phyloP scores from a whole-genome alignment of 108 stramenopile species.

The Chaetoceros muelleri region DNA sequence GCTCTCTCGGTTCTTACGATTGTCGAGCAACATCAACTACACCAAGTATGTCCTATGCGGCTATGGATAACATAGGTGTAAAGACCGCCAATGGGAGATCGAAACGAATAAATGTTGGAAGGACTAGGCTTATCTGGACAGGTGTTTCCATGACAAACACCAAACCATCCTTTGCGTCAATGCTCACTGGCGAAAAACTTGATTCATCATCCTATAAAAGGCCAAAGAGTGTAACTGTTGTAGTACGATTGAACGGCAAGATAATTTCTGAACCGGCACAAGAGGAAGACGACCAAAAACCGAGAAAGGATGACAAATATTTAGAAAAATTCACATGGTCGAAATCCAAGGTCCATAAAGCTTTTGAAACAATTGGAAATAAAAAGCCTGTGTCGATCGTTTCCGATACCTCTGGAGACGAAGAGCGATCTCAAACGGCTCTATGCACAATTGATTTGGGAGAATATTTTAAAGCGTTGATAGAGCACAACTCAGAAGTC shows the following conservation, averaged over 20 bases:
- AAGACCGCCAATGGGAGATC: background rate
- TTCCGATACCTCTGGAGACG: background rate
- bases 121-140: background rate
- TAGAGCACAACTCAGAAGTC: background rate
- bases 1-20: background rate
- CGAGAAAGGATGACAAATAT: background rate
- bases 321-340: background rate
- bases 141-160: background rate
- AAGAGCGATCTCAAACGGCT: background rate
- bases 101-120: background rate
- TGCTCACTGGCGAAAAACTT: background rate
- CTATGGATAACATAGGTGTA: background rate
- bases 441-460: background rate
- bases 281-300: background rate
- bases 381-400: background rate
- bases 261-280: background rate
- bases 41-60: background rate
- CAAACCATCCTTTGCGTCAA: background rate
- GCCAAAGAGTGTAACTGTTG: background rate
- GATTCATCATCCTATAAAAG: background rate
- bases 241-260: background rate
- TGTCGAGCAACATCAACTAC: background rate
- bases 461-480: background rate
- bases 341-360: background rate
- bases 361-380: background rate